Conservation (phyloP, 2,329 filamentous ascomycete species). For the Myriosclerotinia duriaeana region DNA sequence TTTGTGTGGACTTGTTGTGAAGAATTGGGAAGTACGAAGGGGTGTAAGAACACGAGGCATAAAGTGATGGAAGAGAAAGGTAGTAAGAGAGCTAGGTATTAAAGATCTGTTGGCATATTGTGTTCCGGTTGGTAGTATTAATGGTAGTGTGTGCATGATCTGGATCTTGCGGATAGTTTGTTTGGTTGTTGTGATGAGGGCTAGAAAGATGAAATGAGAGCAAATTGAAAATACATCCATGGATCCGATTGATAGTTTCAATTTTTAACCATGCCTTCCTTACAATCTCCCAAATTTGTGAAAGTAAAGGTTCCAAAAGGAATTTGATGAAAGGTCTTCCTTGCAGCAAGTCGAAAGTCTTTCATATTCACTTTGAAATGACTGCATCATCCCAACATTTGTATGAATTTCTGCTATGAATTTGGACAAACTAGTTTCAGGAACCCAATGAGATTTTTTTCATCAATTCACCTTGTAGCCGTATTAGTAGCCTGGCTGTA, state of each 20-base stretch:
- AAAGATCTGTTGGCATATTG: background rate
- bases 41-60: background rate
- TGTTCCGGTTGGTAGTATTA: background rate
- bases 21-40: background rate
- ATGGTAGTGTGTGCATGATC: background rate
- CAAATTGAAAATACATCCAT: background rate
- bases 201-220: background rate
- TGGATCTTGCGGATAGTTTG: background rate
- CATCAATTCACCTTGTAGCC: background rate
- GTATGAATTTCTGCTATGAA: too few relatives aligned
- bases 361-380: too few relatives aligned
- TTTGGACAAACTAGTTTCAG: too few relatives aligned
- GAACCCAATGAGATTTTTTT: too few relatives aligned
- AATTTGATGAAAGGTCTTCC: too few relatives aligned
- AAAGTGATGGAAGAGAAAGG: background rate
- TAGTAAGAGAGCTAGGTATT: background rate
- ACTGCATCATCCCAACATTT: too few relatives aligned
- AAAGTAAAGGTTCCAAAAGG: background rate
- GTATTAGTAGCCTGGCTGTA: background rate
- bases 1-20: background rate
- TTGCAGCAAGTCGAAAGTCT: too few relatives aligned
- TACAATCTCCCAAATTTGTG: background rate
- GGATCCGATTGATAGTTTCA: too few relatives aligned
- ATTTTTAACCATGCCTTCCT: background rate
- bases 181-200: background rate